These are phyloP conservation scores for Trichosporon sp. DNA, from an alignment of 1,284 basidiomycete species.

Conservation along the genomic window DNA sequence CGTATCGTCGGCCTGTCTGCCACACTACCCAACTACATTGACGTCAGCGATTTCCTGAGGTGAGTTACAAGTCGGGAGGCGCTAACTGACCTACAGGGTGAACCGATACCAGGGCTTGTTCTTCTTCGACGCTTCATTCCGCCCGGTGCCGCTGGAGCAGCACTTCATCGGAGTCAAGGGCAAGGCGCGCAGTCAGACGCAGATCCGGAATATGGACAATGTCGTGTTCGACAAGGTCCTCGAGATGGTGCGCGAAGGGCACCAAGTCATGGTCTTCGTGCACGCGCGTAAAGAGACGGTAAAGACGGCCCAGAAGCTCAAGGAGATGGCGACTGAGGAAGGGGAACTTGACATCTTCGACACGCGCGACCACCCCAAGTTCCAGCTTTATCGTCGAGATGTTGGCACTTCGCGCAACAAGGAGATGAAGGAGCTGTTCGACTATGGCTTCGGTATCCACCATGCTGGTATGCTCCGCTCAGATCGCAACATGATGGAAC, in stretches of 20 bases:
- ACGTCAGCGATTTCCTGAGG: conserved; percentile 94
- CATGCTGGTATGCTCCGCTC: conserved; percentile 96
- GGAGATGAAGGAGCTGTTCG: conserved; percentile 94
- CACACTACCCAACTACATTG: conserved; percentile 93
- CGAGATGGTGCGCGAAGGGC: conserved; percentile 74
- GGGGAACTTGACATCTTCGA: conserved; percentile 71
- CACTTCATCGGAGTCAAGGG: conserved; percentile 95
- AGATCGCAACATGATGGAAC: conserved; percentile 93
- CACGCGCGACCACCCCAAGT: conserved; percentile 71
- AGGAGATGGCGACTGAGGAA: conserved; percentile 72
- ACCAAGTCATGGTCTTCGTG: conserved; percentile 99
- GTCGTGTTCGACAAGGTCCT: conserved; percentile 78
- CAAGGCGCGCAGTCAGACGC: conserved; percentile 69
- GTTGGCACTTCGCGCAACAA: conserved; percentile 77
- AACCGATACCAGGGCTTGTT: conserved; percentile 88
- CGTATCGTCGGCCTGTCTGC: conserved; percentile 98
- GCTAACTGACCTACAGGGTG: conserved; percentile 56
- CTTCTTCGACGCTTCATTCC: conserved; percentile 96
- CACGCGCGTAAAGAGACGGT: conserved; percentile 98
- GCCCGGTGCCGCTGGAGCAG: conserved; percentile 94
- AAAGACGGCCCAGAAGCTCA: conserved; percentile 78
- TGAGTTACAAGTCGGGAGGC: conserved; percentile 35
- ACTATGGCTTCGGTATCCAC: conserved; percentile 92
- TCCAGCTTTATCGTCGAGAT: conserved; percentile 67
- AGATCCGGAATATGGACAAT: conserved; percentile 81